Percentiles rank a stretch among this genome's conserved stretches.
Conservation (phyloP, 306 rosid genomes). For the Lotus japonicus region DNA sequence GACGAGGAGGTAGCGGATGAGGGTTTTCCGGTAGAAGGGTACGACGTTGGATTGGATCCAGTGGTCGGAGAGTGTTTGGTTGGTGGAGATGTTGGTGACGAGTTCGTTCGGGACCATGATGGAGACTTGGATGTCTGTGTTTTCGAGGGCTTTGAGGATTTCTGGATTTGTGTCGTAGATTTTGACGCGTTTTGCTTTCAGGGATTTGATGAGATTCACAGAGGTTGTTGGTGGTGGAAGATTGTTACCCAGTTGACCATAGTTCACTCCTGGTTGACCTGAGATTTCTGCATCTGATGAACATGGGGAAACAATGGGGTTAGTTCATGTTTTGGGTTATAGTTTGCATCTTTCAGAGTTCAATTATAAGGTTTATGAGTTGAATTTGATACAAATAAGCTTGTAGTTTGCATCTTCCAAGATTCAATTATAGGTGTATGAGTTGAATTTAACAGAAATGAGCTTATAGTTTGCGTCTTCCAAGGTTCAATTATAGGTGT, state of each 20-base stretch:
- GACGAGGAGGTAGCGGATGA: constrained; percentile 74
- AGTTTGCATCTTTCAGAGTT: no score
- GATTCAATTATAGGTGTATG: no score
- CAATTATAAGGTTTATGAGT: no score
- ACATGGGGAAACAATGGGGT: no score
- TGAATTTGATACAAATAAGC: no score
- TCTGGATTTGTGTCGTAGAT: constrained; percentile 34
- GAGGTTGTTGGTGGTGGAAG: constrained; percentile 52
- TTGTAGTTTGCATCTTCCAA: no score
- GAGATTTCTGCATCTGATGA: constrained; percentile 57
- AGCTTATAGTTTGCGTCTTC: no score
- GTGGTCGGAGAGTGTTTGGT: constrained; percentile 45
- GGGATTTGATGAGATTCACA: constrained; percentile 40
- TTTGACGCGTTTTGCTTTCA: constrained; percentile 59
- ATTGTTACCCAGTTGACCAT: constrained; percentile 63
- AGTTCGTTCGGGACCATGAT: constrained; percentile 70
- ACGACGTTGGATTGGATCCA: constrained; percentile 54
- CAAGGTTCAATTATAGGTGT: no score
- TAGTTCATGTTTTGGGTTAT: no score
- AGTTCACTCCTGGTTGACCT: constrained; percentile 44
- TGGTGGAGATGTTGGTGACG: constrained; percentile 46
- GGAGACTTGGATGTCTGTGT: constrained; percentile 50
- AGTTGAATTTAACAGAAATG: no score
- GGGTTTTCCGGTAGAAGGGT: constrained; percentile 48
- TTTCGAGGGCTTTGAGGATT: constrained; percentile 47